These are phyloP conservation scores for Salvia rosmarinus DNA, from an alignment of 257 asterid species.

Conservation along the genomic window DNA sequence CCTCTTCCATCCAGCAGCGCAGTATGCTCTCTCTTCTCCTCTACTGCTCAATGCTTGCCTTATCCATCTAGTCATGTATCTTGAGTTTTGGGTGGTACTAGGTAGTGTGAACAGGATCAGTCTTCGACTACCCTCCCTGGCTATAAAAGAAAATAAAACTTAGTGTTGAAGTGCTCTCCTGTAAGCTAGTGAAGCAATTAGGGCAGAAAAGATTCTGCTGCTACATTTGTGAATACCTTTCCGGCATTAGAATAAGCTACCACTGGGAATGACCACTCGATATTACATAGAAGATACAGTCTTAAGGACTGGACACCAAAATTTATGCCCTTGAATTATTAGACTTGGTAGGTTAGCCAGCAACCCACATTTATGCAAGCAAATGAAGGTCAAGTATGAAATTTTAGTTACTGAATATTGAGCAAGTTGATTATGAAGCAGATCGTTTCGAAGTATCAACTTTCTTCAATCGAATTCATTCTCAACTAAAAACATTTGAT, in stretches of 20 bases:
- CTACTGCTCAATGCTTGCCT: not conserved
- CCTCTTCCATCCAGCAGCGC: conserved; percentile 38
- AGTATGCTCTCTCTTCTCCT: conserved; percentile 33
- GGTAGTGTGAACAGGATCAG: not conserved
- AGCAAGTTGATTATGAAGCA: not conserved
- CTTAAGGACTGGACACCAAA: not conserved
- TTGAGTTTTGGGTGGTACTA: not conserved
- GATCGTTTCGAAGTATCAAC: not conserved
- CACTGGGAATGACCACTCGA: not conserved
- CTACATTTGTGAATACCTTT: not conserved
- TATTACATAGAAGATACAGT: not conserved
- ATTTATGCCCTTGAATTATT: not conserved
- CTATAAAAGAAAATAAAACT: too few species aligned
- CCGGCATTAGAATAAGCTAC: not conserved
- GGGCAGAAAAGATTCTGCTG: not conserved
- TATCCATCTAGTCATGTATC: not conserved
- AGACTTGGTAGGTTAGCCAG: not conserved
- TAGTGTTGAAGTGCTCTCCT: too few species aligned
- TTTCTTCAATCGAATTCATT: not conserved
- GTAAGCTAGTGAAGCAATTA: not conserved
- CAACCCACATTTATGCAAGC: not conserved
- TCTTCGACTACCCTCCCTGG: too few species aligned
- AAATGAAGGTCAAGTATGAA: conserved; percentile 3
- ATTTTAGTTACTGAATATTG: not conserved
- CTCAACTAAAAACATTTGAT: not conserved